Percentiles rank a stretch among this genome's conserved stretches.
Evolutionary conservation across 2,329 filamentous ascomycete species (phyloP).

Genomic region (Colletotrichum cereale): DNA sequence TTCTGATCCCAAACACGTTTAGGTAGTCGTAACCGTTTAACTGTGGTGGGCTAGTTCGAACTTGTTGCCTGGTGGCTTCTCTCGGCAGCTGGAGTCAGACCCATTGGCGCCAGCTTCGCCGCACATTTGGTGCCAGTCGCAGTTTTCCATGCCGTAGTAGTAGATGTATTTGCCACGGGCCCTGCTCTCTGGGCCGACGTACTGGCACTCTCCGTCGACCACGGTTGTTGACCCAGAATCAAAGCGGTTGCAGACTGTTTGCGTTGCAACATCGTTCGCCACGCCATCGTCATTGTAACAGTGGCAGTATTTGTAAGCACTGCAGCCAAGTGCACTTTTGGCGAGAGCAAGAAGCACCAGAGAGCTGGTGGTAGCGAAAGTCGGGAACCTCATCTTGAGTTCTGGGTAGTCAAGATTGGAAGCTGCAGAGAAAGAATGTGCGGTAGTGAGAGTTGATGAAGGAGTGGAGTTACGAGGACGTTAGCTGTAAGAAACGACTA

Average conservation of each 20-base stretch:
- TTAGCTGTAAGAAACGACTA: background rate
- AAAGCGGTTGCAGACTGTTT: constrained; percentile 10
- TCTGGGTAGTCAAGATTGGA: background rate
- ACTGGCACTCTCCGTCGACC: background rate
- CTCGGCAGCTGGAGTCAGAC: constrained; percentile 1
- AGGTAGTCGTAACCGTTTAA: background rate
- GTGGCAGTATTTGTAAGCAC: constrained; percentile 16
- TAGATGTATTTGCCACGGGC: background rate
- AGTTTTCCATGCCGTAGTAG: constrained; percentile 8
- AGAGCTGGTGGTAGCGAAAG: background rate
- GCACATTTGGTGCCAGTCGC: constrained; percentile 10
- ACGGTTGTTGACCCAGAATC: background rate
- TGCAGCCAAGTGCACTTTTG: background rate
- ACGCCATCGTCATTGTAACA: background rate
- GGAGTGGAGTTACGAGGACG: background rate
- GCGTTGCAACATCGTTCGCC: constrained; percentile 2
- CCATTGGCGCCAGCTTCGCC: background rate
- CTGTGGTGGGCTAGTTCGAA: background rate
- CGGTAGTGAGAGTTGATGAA: background rate
- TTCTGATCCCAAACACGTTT: too few relatives aligned
- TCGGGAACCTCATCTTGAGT: constrained; percentile 2
- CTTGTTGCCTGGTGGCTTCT: background rate
- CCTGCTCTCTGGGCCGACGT: background rate
- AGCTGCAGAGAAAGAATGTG: background rate
- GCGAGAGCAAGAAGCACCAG: background rate